These are phyloP conservation scores for Evernia prunastri DNA, from an alignment of 495 filamentous ascomycete genomes.

Conservation along the genomic window DNA sequence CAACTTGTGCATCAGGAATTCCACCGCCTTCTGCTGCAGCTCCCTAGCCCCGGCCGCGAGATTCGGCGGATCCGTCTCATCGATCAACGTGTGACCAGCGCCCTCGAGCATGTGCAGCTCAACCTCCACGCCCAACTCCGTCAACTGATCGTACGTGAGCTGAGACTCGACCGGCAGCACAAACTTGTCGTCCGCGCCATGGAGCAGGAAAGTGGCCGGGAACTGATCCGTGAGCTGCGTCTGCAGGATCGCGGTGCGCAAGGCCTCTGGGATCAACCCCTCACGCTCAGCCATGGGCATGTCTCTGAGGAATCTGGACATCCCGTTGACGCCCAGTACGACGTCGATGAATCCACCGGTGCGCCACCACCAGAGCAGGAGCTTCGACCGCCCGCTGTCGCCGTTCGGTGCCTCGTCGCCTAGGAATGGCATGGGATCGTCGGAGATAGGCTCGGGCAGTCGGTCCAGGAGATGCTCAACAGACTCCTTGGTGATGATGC, in stretches of 20 bases:
- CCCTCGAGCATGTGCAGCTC: conserved; percentile 5
- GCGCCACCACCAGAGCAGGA: conserved; percentile 24
- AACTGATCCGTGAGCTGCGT: conserved; percentile 30
- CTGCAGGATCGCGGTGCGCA: conserved; percentile 30
- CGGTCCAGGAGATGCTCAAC: conserved; percentile 21
- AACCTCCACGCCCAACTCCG: conserved; percentile 2
- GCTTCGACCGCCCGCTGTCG: conserved; percentile 23
- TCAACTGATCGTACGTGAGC: neutral
- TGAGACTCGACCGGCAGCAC: conserved; percentile 27
- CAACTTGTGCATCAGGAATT: neutral
- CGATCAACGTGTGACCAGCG: neutral
- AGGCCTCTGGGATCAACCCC: conserved; percentile 19
- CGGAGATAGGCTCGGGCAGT: conserved; percentile 21
- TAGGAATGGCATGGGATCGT: conserved; percentile 17
- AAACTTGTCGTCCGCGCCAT: conserved; percentile 31
- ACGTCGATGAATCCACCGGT: conserved; percentile 21
- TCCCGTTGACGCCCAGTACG: conserved; percentile 15
- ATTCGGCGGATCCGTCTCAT: neutral
- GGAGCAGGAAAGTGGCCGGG: conserved; percentile 33
- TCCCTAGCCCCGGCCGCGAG: neutral
- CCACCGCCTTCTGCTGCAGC: neutral
- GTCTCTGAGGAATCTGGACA: conserved; percentile 16
- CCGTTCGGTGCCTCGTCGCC: conserved; percentile 17
- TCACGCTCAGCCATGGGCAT: conserved; percentile 17
- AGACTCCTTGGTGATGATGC: conserved; percentile 15